Conservation (phyloP, 108 stramenopile genomes). For the Ochromonas danica region DNA sequence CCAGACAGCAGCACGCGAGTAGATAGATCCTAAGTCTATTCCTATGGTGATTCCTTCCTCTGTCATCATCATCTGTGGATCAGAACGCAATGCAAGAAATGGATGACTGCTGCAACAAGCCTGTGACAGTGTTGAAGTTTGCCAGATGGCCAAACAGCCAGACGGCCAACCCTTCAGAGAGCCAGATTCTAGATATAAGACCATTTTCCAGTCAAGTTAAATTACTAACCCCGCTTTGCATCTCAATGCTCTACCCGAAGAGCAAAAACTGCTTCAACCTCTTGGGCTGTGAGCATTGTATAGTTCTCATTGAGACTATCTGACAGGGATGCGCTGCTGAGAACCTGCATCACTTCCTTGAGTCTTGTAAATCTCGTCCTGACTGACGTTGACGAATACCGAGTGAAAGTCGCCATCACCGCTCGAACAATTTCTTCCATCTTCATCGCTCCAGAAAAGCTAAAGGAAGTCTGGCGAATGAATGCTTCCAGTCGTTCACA, state of each 20-base stretch:
- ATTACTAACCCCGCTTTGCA: too few relatives aligned
- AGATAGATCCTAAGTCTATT: neutral
- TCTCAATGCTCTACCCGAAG: neutral
- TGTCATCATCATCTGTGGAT: too few relatives aligned
- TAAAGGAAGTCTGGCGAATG: slow-evolving; percentile 11
- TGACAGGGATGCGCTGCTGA: neutral
- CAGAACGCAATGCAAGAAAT: too few relatives aligned
- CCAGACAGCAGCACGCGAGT: neutral
- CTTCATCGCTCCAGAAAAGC: slow-evolving; percentile 11
- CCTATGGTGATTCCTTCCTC: too few relatives aligned
- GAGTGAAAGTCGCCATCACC: neutral
- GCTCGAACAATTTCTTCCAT: slow-evolving; percentile 25
- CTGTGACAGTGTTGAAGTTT: too few relatives aligned
- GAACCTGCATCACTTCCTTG: slow-evolving; percentile 3
- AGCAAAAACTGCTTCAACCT: neutral
- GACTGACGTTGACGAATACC: neutral
- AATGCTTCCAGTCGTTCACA: neutral
- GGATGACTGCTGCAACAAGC: too few relatives aligned
- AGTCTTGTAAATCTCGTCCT: neutral
- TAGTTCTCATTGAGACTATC: neutral
- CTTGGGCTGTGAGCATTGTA: neutral
- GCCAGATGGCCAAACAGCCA: too few relatives aligned
- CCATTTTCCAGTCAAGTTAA: too few relatives aligned
- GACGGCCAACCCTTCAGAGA: too few relatives aligned
- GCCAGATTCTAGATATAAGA: too few relatives aligned